These are phyloP conservation scores for Coemansia sp. DNA, from an alignment of 192 early-diverging fungal genomes.

Conservation along the genomic window DNA sequence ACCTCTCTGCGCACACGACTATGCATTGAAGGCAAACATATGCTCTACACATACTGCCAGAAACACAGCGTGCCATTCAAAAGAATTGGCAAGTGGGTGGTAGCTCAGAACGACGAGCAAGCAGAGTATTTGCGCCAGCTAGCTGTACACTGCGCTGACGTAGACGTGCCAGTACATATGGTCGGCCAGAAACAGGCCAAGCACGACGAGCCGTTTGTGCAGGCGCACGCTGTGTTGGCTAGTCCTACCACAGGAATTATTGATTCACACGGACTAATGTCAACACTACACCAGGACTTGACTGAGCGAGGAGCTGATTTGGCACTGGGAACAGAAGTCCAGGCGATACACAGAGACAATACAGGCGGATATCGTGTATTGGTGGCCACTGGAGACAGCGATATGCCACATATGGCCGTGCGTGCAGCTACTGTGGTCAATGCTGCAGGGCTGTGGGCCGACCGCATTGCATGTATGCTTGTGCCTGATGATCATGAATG, in stretches of 20 bases:
- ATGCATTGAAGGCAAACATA: conserved; percentile 71
- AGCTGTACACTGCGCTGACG: conserved; percentile 54
- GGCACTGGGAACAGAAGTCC: conserved; percentile 56
- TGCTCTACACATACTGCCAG: conserved; percentile 66
- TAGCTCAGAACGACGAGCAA: conserved; percentile 61
- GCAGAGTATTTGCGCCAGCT: conserved; percentile 57
- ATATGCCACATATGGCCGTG: conserved; percentile 51
- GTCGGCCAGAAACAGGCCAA: conserved; percentile 39
- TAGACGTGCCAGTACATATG: conserved; percentile 60
- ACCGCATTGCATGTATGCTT: conserved; percentile 60
- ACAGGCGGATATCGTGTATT: conserved; percentile 53
- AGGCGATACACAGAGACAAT: conserved; percentile 29
- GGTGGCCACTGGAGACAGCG: conserved; percentile 53
- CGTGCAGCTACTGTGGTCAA: conserved; percentile 69
- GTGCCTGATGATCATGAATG: conserved; percentile 22
- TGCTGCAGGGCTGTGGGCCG: conserved; percentile 72
- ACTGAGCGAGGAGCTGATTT: conserved; percentile 58
- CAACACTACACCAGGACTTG: conserved; percentile 57
- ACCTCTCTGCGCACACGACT: conserved; percentile 73
- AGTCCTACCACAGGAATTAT: conserved; percentile 80
- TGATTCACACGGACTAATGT: conserved; percentile 74
- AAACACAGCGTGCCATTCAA: conserved; percentile 57
- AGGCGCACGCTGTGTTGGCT: conserved; percentile 58
- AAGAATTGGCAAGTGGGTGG: conserved; percentile 76
- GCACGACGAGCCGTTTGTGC: conserved; percentile 62